phyloP scores from a whole-genome alignment of 257 asterid genomes.

The Solanum stenotomum region DNA sequence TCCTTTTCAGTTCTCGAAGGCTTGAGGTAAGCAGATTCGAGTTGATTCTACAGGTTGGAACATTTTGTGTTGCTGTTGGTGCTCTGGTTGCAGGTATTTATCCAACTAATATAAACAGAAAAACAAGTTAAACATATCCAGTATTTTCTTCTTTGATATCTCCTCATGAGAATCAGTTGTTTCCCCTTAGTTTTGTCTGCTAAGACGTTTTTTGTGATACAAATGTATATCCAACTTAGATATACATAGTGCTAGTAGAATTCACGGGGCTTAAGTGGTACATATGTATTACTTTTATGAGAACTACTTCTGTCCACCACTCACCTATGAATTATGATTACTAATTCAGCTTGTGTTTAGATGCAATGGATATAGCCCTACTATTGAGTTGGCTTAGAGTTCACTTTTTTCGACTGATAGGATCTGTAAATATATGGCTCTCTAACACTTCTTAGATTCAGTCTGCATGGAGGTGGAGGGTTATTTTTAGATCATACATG shows the following conservation, averaged over 20 bases:
- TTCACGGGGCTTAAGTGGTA: not conserved
- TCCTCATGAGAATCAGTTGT: not conserved
- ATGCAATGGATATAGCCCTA: not conserved
- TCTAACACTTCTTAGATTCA: not conserved
- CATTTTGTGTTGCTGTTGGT: constrained; percentile 84
- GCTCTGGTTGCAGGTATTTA: constrained; percentile 81
- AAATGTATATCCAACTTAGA: not conserved
- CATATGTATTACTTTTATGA: not conserved
- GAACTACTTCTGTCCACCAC: not conserved
- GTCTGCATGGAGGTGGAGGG: not conserved
- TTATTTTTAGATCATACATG: not conserved
- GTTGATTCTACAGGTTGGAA: constrained; percentile 91
- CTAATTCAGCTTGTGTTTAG: not conserved
- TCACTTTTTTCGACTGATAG: not conserved
- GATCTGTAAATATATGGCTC: not conserved
- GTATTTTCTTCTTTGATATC: not conserved
- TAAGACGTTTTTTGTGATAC: not conserved
- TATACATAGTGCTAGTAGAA: not conserved
- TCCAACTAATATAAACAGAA: not conserved
- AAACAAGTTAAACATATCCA: not conserved
- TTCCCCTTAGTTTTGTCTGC: not conserved
- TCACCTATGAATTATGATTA: not conserved
- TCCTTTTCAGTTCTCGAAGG: constrained; percentile 76
- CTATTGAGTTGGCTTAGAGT: not conserved
- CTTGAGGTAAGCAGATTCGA: constrained; percentile 98